Evolutionary conservation across 768 basidiomycete species (phyloP), one percentile per base, ranked within the genome.

Genomic region (Chiua virens): DNA sequence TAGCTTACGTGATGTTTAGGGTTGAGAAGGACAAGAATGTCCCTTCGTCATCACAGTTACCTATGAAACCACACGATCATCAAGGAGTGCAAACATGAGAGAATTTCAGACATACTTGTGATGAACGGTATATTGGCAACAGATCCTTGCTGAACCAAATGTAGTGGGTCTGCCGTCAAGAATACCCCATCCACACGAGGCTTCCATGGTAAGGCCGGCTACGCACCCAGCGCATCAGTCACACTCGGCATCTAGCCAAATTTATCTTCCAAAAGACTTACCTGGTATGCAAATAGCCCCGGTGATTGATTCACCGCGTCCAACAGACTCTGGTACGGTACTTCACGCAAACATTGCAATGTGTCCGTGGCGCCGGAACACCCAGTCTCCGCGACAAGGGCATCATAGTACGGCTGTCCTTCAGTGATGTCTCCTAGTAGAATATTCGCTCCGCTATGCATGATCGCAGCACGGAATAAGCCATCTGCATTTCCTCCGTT

Each of bases 11-110:
- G 47, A 79, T 53, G 37, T n/a, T n/a, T n/a, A 76, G 51, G 3
- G 72, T 78, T 3, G n/a, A n/a, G n/a, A 78, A 53, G 5, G 78
- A 70, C 56, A 80, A 80, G 0, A 77, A 25, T 0, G 74, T 75
- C 49, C 73, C 75, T 52, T 76, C 74, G 37, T 77, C 75, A 45
- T 76, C 73, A 30, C 65, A 67, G 42, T 71, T 61, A 1, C 75
- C 28, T 28, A 4, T 11, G 9, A 17, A 11, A 23, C n/a, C n/a
- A n/a, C n/a, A 20, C 11, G 13, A 7, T 35, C 32, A 39, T 27
- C 25, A 21, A 13, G 30, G 10, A 9, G 8, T 13, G 11, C 30
- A 9, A 3, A 30, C 10, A 30, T 5, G 11, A 28, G 22, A 38
- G 6, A n/a, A 17, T 20, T 0, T 17, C 25, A n/a, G 30, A 39